phyloP scores from a whole-genome alignment of 78 protist species.

The Guillardia theta region DNA sequence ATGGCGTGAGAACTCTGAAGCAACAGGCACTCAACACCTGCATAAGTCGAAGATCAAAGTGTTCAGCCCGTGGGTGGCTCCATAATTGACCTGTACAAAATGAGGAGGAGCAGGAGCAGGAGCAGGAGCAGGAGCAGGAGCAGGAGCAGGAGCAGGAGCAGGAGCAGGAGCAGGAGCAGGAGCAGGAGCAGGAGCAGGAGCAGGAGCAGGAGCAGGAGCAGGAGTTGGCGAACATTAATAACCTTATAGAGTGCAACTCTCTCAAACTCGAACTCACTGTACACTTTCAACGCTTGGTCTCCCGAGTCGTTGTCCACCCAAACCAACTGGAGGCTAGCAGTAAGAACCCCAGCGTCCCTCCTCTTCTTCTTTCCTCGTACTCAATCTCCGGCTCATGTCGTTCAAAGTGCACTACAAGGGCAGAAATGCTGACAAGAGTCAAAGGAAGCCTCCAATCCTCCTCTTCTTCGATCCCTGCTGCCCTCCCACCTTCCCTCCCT shows the following conservation, averaged over 20 bases:
- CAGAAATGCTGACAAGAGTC: not conserved
- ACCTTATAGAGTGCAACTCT: not conserved
- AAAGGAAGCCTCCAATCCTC: too few relatives aligned
- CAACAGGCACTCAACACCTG: not conserved
- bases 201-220: too few relatives aligned
- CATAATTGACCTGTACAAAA: constrained; percentile 35
- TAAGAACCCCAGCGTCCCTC: not conserved
- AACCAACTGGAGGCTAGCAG: not conserved
- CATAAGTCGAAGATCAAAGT: not conserved
- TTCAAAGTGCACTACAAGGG: not conserved
- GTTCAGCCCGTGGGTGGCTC: constrained; percentile 32
- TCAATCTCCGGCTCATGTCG: not conserved
- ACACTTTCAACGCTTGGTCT: not conserved
- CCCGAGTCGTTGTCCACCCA: constrained; percentile 37
- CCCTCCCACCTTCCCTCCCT: too few relatives aligned
- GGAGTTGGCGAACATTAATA: too few relatives aligned
- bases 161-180: too few relatives aligned
- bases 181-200: too few relatives aligned
- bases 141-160: too few relatives aligned
- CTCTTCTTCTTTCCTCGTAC: too few relatives aligned
- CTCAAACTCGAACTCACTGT: not conserved
- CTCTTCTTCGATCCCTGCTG: too few relatives aligned
- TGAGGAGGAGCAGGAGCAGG: too few relatives aligned
- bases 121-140: too few relatives aligned
- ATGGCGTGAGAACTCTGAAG: not conserved